These are phyloP conservation scores for Penicillium riverlandense DNA, from an alignment of 495 filamentous ascomycete species.

Conservation along the genomic window DNA sequence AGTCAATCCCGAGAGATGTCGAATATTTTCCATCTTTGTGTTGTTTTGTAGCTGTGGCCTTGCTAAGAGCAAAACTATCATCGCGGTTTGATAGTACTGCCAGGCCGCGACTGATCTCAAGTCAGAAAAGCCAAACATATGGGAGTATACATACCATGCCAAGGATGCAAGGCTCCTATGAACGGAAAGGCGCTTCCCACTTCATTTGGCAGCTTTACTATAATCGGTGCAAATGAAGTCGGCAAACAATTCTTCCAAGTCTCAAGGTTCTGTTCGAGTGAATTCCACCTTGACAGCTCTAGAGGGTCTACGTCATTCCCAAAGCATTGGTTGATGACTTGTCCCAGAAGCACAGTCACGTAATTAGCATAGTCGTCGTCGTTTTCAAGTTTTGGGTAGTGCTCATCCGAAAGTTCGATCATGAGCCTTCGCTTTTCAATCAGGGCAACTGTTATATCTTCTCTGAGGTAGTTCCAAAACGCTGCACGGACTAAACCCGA, in stretches of 20 bases:
- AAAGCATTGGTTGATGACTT: slow-evolving; percentile 24
- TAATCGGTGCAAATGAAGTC: slow-evolving; percentile 15
- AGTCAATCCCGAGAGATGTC: slow-evolving; percentile 4
- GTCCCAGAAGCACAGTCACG: slow-evolving; percentile 22
- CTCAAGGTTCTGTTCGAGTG: slow-evolving; percentile 7
- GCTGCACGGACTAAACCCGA: slow-evolving; percentile 21
- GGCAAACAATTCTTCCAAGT: slow-evolving; percentile 12
- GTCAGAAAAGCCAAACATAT: background rate
- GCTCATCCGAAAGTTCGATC: slow-evolving; percentile 19
- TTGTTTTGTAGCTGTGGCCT: slow-evolving; percentile 1
- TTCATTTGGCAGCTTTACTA: background rate
- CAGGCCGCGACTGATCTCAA: slow-evolving; percentile 10
- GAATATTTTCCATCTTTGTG: slow-evolving; percentile 4
- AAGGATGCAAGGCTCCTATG: slow-evolving; percentile 15
- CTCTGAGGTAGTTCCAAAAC: slow-evolving; percentile 33
- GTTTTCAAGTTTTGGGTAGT: slow-evolving; percentile 2
- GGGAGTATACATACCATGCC: slow-evolving; percentile 17
- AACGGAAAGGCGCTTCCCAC: slow-evolving; percentile 9
- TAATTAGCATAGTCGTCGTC: slow-evolving; percentile 24
- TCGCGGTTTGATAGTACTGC: slow-evolving; percentile 23
- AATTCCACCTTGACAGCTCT: slow-evolving; percentile 1
- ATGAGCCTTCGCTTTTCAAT: slow-evolving; percentile 21
- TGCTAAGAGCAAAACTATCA: slow-evolving; percentile 13
- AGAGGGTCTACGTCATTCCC: background rate
- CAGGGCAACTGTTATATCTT: slow-evolving; percentile 31